Conservation (phyloP, 805 yeast species). For the Saccharomyces paradoxus region DNA sequence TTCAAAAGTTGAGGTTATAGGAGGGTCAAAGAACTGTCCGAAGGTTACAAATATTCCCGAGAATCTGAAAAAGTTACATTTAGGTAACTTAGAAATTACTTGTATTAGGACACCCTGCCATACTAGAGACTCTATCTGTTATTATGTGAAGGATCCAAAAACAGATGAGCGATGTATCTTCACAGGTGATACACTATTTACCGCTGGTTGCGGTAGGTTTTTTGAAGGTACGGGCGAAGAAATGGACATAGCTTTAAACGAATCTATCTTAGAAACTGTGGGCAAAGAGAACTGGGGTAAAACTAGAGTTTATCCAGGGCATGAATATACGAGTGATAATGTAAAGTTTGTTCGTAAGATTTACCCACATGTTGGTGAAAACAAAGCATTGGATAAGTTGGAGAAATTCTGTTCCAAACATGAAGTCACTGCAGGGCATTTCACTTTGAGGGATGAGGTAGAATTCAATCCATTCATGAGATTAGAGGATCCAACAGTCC, state of each 20-base stretch:
- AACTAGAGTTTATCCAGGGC: slow-evolving; percentile 85
- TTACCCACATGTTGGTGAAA: slow-evolving; percentile 33
- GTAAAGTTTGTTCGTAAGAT: slow-evolving; percentile 66
- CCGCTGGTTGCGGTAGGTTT: slow-evolving; percentile 93
- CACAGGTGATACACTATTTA: slow-evolving; percentile 93
- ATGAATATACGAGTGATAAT: slow-evolving; percentile 84
- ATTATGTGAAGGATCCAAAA: slow-evolving; percentile 52
- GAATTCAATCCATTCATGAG: slow-evolving; percentile 86
- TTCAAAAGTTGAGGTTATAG: slow-evolving; percentile 54
- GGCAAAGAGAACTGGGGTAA: slow-evolving; percentile 22
- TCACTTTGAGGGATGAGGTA: slow-evolving; percentile 78
- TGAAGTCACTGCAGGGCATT: slow-evolving; percentile 74
- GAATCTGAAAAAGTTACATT: slow-evolving; percentile 48
- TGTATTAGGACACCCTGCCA: slow-evolving; percentile 97
- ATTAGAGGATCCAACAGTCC: slow-evolving; percentile 54
- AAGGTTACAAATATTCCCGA: slow-evolving; percentile 67
- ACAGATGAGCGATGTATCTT: slow-evolving; percentile 69
- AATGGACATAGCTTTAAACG: slow-evolving; percentile 66
- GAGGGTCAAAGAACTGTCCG: slow-evolving; percentile 46
- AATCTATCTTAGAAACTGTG: slow-evolving; percentile 55
- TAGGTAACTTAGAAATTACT: slow-evolving; percentile 48
- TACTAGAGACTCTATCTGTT: slow-evolving; percentile 93
- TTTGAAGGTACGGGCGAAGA: slow-evolving; percentile 83
- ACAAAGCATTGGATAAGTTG: slow-evolving; percentile 45
- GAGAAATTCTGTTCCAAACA: slow-evolving; percentile 42